Percentiles rank a stretch among this genome's conserved stretches.
Evolutionary conservation across 192 early-diverging fungal species (phyloP).

Genomic region (Gaertneriomyces semiglobifer): DNA sequence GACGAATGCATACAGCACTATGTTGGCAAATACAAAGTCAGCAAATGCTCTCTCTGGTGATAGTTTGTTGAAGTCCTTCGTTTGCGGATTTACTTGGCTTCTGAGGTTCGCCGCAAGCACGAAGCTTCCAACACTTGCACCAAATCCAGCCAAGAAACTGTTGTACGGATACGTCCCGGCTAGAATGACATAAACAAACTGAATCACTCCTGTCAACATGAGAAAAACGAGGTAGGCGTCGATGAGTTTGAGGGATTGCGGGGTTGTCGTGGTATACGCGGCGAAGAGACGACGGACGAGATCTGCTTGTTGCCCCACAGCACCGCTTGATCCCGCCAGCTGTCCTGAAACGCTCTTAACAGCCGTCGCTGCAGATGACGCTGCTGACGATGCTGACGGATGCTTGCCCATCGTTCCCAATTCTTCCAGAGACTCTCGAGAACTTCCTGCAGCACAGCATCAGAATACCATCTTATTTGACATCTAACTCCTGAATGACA

Average conservation of each 20-base stretch:
- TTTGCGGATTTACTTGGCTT: slow-evolving; percentile 86
- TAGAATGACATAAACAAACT: slow-evolving; percentile 82
- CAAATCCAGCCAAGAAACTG: slow-evolving; percentile 94
- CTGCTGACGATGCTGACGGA: too few species aligned
- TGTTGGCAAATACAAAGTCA: slow-evolving; percentile 82
- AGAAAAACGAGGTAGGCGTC: slow-evolving; percentile 92
- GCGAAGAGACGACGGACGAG: slow-evolving; percentile 32
- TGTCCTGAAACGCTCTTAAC: too few species aligned
- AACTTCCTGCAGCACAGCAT: too few species aligned
- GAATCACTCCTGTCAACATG: slow-evolving; percentile 82
- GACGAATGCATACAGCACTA: slow-evolving; percentile 86
- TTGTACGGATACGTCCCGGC: slow-evolving; percentile 97
- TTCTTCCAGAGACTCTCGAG: too few species aligned
- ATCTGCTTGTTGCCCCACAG: slow-evolving; percentile 24
- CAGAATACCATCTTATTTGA: too few species aligned
- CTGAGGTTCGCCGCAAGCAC: slow-evolving; percentile 89
- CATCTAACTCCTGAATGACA: too few species aligned
- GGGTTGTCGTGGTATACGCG: slow-evolving; percentile 64
- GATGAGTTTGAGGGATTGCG: slow-evolving; percentile 80
- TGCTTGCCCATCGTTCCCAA: too few species aligned
- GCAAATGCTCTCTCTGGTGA: slow-evolving; percentile 90
- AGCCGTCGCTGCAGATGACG: too few species aligned
- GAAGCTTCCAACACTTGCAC: slow-evolving; percentile 86
- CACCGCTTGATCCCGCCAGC: not conserved
- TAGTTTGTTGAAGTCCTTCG: slow-evolving; percentile 66